A percentile compares a stretch with the other conserved stretches of the same genome.
Evolutionary conservation across 495 filamentous ascomycete genomes (phyloP).

Genomic region (Talaromyces nanjingensis): DNA sequence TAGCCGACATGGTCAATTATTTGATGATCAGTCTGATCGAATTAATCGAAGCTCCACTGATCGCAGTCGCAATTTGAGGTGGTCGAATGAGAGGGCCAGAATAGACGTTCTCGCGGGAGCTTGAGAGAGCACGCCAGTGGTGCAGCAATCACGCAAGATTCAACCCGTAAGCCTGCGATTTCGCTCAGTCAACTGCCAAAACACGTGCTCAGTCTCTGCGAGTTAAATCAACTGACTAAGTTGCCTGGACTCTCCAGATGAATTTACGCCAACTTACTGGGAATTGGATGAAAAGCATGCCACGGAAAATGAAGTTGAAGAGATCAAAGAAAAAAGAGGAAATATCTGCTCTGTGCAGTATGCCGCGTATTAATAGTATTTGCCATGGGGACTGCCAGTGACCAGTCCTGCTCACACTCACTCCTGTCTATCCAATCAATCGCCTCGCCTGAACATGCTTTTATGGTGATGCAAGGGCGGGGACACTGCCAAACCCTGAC

Average conservation of each 20-base stretch:
- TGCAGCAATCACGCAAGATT: slow-evolving; percentile 5
- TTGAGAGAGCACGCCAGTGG: neutral
- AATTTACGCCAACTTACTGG: neutral
- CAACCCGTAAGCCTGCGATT: neutral
- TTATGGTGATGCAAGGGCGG: neutral
- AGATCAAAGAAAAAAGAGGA: neutral
- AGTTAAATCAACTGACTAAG: neutral
- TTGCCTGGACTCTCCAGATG: neutral
- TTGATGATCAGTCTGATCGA: neutral
- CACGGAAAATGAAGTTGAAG: neutral
- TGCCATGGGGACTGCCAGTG: neutral
- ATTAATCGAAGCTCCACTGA: neutral
- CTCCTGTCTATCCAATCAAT: neutral
- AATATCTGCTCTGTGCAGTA: neutral
- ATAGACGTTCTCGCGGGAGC: neutral
- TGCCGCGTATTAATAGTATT: neutral
- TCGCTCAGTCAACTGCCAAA: neutral
- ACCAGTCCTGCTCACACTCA: neutral
- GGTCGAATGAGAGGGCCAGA: slow-evolving; percentile 1
- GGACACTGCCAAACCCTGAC: slow-evolving; percentile 2
- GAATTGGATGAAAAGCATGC: neutral
- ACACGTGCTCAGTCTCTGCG: neutral
- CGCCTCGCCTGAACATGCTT: neutral
- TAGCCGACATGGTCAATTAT: slow-evolving; percentile 52
- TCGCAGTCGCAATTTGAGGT: neutral